Evolutionary conservation across 1,284 basidiomycete genomes (phyloP), one percentile per base, ranked within the genome.

Genomic region (Ustilago bromivora): DNA sequence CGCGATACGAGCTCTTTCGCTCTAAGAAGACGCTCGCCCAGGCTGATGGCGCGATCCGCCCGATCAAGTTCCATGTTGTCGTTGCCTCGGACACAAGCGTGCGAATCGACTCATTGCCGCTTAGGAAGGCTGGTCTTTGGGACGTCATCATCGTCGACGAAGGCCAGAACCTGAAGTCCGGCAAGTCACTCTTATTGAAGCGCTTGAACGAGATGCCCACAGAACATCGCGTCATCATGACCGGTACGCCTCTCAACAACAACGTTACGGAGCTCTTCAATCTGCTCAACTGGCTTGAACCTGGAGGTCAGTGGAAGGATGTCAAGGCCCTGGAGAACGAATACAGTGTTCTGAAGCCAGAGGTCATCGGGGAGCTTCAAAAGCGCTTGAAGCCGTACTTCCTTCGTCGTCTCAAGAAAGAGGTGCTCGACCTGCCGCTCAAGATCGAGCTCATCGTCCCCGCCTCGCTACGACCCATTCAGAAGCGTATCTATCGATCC

Each of bases 201-300:
- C 91, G 89, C 81, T 88, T 98, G 64, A 92, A 92, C 61, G 92
- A 93, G 72, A 88, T 98, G 61, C 92, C 92, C 38, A 90, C 90
- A 38, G 88, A 90, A 3, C 94, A 98, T 84, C 91, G 94, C 19
- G 89, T 98, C 51, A 92, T 98, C 61, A 92, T 98, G 90, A 97
- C 96, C 17, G 83, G 95, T 90, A 98, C 97, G 1, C 96, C 96
- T 2, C 87, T 99, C 60, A 98, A 99, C 86, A 98, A 98, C 88
- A 98, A 97, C 82, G 92, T 98, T 41, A 90, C 94, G 60, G 96
- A 99, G 71, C 76, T 83, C 55, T 82, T 79, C 73, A 76, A 80
- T 17, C 69, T 79, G 54, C 69, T 80, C 66, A 75, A 81, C 53
- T 82, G 71, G 74, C 70, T 79, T 38, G 66, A 76, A 40, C 68